Conservation (phyloP, 805 yeast genomes). For the Candida wancherniae region DNA sequence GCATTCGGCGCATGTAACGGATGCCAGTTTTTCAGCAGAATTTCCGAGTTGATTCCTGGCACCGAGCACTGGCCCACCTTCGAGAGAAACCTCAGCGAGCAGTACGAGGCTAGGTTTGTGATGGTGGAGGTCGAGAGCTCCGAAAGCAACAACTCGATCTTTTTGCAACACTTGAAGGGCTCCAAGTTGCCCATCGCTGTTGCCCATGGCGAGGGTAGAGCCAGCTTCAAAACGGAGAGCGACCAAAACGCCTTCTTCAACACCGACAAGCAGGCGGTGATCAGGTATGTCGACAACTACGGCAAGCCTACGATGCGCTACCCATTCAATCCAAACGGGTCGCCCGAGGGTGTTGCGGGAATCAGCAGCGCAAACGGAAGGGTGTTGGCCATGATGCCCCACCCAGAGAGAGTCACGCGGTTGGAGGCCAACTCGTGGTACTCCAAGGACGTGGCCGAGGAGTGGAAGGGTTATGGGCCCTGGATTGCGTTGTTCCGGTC, state of each 20-base stretch:
- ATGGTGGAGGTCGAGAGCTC: slow-evolving; percentile 68
- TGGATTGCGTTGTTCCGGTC: slow-evolving; percentile 92
- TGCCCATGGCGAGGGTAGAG: slow-evolving; percentile 98
- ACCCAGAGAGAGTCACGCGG: slow-evolving; percentile 92
- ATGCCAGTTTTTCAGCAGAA: slow-evolving; percentile 89
- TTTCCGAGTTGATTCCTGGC: slow-evolving; percentile 86
- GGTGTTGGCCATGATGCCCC: slow-evolving; percentile 98
- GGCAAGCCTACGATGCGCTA: slow-evolving; percentile 77
- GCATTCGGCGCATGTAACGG: slow-evolving; percentile 99
- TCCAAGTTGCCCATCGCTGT: slow-evolving; percentile 93
- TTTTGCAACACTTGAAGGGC: slow-evolving; percentile 88
- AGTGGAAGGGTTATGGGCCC: slow-evolving; percentile 86
- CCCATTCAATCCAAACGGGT: slow-evolving; percentile 96
- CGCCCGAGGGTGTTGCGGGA: slow-evolving; percentile 91
- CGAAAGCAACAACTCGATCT: slow-evolving; percentile 55
- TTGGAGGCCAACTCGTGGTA: slow-evolving; percentile 89
- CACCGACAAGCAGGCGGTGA: slow-evolving; percentile 51
- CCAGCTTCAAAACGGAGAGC: slow-evolving; percentile 52
- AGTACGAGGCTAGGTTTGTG: slow-evolving; percentile 91
- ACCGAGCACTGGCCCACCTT: slow-evolving; percentile 94
- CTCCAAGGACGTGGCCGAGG: slow-evolving; percentile 53
- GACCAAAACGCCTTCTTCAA: slow-evolving; percentile 43
- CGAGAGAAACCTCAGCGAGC: slow-evolving; percentile 87
- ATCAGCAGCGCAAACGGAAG: slow-evolving; percentile 86
- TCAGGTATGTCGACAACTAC: slow-evolving; percentile 86